These are phyloP conservation scores for Boletus subcaerulescens DNA, from an alignment of 768 basidiomycete species.

Conservation along the genomic window DNA sequence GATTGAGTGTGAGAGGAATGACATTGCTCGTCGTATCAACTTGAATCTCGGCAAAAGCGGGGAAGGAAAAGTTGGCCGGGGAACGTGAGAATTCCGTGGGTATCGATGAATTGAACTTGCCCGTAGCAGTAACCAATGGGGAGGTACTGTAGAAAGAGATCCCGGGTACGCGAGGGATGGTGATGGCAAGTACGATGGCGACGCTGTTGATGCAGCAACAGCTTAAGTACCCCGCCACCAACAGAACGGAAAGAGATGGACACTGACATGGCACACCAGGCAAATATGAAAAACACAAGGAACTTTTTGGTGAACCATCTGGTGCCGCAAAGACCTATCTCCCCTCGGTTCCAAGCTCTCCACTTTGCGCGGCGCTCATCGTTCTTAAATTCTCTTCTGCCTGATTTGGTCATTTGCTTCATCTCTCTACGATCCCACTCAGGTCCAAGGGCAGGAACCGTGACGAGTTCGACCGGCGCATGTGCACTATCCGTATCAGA, in stretches of 20 bases:
- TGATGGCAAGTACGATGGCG: conserved; percentile 70
- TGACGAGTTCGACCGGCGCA: conserved; percentile 79
- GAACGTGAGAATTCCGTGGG: conserved; percentile 64
- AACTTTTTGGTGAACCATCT: conserved; percentile 71
- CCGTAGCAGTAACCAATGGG: conserved; percentile 62
- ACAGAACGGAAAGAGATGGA: not conserved
- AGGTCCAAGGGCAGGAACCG: conserved; percentile 86
- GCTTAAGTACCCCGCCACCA: conserved; percentile 1
- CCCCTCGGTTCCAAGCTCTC: conserved; percentile 75
- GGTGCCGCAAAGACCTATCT: conserved; percentile 73
- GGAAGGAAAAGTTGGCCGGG: conserved; percentile 91
- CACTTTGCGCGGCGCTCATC: conserved; percentile 56
- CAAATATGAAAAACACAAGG: conserved; percentile 68
- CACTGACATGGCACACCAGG: conserved; percentile 53
- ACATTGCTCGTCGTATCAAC: conserved; percentile 73
- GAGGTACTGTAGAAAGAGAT: conserved; percentile 57
- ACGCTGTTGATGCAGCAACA: conserved; percentile 39
- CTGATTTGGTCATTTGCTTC: conserved; percentile 70
- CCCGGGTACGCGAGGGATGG: conserved; percentile 77
- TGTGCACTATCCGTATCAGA: conserved; percentile 30
- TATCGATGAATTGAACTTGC: conserved; percentile 53
- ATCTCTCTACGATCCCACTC: conserved; percentile 87
- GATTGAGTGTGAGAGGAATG: conserved; percentile 71
- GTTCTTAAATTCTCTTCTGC: conserved; percentile 57
- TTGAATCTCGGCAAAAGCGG: conserved; percentile 62